Percentiles rank a stretch among this genome's conserved stretches.
Evolutionary conservation across 305 asterid species (phyloP).

Genomic region (Fraxinus baroniana): DNA sequence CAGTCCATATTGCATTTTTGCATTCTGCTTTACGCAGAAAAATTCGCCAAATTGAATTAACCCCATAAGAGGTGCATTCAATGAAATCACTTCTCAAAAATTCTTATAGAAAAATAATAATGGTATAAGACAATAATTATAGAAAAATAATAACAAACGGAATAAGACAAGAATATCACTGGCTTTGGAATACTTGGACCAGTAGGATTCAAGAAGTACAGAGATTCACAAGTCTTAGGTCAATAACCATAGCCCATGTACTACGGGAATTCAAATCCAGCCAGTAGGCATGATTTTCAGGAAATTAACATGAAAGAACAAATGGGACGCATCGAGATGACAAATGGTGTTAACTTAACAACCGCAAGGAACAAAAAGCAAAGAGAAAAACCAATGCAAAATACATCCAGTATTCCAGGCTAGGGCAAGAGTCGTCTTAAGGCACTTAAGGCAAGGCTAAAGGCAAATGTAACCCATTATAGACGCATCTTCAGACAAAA

Average conservation of each 20-base stretch:
- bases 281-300: background rate
- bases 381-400: background rate
- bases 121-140: background rate
- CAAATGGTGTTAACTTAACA: background rate
- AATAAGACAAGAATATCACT: background rate
- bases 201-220: background rate
- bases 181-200: background rate
- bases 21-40: background rate
- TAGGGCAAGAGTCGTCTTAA: background rate
- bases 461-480: background rate
- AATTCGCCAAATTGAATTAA: background rate
- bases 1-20: background rate
- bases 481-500: background rate
- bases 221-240: background rate
- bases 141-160: background rate
- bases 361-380: background rate
- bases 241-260: background rate
- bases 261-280: background rate
- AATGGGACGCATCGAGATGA: background rate
- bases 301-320: background rate
- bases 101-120: background rate
- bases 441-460: background rate
- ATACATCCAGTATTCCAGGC: background rate
- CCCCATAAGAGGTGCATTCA: background rate
- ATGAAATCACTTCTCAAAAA: background rate